Evolutionary conservation across 768 basidiomycete genomes (phyloP), one percentile per base, ranked within the genome.

Genomic region (Mrakia blollopis): DNA sequence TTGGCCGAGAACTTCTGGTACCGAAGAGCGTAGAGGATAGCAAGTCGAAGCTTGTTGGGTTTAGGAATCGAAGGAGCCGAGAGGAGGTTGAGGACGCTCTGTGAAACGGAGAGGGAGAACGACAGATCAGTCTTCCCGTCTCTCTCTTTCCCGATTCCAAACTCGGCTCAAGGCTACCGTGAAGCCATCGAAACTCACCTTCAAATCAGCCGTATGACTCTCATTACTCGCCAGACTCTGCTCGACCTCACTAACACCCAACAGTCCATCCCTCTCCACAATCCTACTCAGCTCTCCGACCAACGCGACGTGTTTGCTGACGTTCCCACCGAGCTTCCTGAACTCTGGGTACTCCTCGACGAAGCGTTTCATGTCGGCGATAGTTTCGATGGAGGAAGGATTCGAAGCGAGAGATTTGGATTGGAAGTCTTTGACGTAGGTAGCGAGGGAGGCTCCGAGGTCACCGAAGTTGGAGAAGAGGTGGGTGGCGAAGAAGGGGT

Each of bases 281-380:
- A 98, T 84, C 78, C 96, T 87, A 81, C 94, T 96, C 78, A 99
- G 87, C 83, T 99, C 97, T 18, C 97, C 96, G 0, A 99, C 97
- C 32, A 99, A 85, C 10, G 96, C 93, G 30, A 98, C 97, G 81
- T 98, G 97, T 84, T 98, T 99, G 85, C 93, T 96, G 41, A 99
- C 97, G 83, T 99, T 99, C 13, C 95, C 95, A 0, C 97, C 94
- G 41, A 99, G 87, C 82, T 95, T 95, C 80, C 91, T 87, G 81
- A 98, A 98, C 83, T 99, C 97, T 0, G 97, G 97, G 84, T 96
- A 99, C 80, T 98, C 95, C 83, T 99, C 97, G 2, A 99, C 92
- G 73, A 83, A 83, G 13, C 88, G 89, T 83, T 98, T 98, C 97
- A 99, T 99, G 80, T 99, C 97, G 7, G 87, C 84, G 76, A 98